Evolutionary conservation across 192 early-diverging fungal species (phyloP).

Genomic region (Diversispora epigaea): DNA sequence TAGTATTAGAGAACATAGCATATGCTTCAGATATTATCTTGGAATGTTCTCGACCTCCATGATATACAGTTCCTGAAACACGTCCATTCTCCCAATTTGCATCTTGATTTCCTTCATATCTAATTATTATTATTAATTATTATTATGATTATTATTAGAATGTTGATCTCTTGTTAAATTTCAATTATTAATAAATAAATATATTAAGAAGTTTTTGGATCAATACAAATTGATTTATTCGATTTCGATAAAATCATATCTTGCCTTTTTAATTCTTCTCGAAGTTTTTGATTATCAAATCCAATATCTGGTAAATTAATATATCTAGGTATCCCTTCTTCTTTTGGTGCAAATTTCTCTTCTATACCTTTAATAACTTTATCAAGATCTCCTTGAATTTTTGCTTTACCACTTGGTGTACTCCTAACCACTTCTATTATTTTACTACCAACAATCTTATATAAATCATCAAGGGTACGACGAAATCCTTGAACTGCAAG

Average conservation of each 20-base stretch:
- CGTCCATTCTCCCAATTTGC: conserved; percentile 84
- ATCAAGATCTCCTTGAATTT: conserved; percentile 73
- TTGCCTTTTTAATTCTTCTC: conserved; percentile 61
- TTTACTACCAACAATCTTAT: neutral
- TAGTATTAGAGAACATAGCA: conserved; percentile 75
- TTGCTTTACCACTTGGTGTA: conserved; percentile 55
- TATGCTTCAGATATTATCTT: conserved; percentile 77
- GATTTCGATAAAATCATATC: neutral
- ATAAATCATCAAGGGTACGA: conserved; percentile 47
- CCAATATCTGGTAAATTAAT: conserved; percentile 64
- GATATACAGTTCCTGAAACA: conserved; percentile 89
- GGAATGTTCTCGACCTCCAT: conserved; percentile 84
- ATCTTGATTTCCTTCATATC: conserved; percentile 56
- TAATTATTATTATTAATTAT: conserved; percentile 5
- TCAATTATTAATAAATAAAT: conserved; percentile 8
- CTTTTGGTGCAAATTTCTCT: conserved; percentile 65
- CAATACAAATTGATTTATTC: neutral
- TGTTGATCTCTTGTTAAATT: conserved; percentile 32
- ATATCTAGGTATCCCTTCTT: conserved; percentile 64
- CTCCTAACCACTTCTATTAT: conserved; percentile 25
- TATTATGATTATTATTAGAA: conserved; percentile 29
- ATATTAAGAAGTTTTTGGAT: neutral
- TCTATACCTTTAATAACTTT: conserved; percentile 82
- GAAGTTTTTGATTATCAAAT: conserved; percentile 60
- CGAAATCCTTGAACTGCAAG: conserved; percentile 57